phyloP scores from a whole-genome alignment of 345 rosid genomes.

The Ceriops decandra region DNA sequence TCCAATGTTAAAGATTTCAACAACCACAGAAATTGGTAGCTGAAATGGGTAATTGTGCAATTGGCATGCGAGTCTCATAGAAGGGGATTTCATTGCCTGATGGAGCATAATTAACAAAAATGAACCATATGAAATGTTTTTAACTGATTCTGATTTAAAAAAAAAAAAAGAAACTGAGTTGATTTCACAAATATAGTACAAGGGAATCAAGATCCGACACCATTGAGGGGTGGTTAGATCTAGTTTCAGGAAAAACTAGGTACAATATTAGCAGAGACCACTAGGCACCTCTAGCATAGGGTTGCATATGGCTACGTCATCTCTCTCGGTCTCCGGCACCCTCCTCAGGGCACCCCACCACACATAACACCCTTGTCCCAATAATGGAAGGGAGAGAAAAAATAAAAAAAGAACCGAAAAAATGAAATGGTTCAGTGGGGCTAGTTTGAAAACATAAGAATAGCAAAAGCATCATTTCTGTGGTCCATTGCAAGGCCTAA shows the following conservation, averaged over 20 bases:
- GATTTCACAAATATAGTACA: constrained; percentile 1
- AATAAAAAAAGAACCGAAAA: background rate
- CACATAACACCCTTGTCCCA: background rate
- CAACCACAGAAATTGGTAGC: background rate
- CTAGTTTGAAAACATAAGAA: too few species aligned
- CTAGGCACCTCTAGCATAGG: background rate
- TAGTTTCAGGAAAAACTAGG: constrained; percentile 18
- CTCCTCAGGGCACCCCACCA: background rate
- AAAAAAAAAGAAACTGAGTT: background rate
- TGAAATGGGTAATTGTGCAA: background rate
- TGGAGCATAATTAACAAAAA: too few species aligned
- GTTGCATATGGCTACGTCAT: background rate
- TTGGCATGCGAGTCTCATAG: too few species aligned
- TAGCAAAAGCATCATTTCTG: too few species aligned
- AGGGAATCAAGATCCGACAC: constrained; percentile 36
- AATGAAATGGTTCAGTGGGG: background rate
- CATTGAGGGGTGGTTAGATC: constrained; percentile 32
- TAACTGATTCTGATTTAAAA: background rate
- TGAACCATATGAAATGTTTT: too few species aligned
- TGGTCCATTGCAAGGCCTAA: background rate
- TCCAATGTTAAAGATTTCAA: constrained; percentile 8
- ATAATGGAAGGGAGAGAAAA: too few species aligned
- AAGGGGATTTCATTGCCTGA: too few species aligned
- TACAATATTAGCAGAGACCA: background rate
- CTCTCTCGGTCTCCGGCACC: background rate